A percentile compares a stretch with the other conserved stretches of the same genome.
Conservation (phyloP, 176 grass and related monocot genomes). For the Carex myosuroides region DNA sequence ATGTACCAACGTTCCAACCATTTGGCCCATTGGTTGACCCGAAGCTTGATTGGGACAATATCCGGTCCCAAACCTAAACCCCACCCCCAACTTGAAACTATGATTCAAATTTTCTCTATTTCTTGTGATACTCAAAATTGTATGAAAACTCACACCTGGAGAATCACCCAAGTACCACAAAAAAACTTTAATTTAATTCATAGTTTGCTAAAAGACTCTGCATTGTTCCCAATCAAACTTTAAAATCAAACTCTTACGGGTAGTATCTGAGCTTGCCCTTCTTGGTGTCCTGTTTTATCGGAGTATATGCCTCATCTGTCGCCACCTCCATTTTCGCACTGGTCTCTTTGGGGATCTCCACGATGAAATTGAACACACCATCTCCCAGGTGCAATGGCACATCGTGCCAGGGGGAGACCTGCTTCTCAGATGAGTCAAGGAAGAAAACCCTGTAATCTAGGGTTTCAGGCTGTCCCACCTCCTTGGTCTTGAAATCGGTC, state of each 20-base stretch:
- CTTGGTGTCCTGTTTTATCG: conserved; percentile 98
- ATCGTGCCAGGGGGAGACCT: conserved; percentile 94
- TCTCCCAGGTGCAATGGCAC: conserved; percentile 77
- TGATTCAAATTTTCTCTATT: not conserved
- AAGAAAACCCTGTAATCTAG: conserved; percentile 97
- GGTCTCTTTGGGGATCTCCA: conserved; percentile 95
- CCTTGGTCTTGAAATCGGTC: conserved; percentile 48
- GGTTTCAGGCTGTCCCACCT: conserved; percentile 59
- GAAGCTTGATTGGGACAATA: not conserved
- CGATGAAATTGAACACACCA: conserved; percentile 85
- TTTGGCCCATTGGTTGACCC: not conserved
- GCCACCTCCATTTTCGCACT: conserved; percentile 99
- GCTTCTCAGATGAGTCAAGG: conserved; percentile 48
- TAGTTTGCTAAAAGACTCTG: not conserved
- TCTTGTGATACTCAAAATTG: not conserved
- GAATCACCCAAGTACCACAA: not conserved
- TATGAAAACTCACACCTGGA: not conserved
- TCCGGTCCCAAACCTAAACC: not conserved
- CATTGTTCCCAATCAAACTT: not conserved
- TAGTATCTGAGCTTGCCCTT: conserved; percentile 98
- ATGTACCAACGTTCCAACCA: not conserved
- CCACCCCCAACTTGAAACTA: not conserved
- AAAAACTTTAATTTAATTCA: not conserved
- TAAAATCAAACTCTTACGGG: conserved; percentile 52
- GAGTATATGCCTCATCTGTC: conserved; percentile 86